Conservation (phyloP, 768 basidiomycete species). For the Lentinus tigrinus region DNA sequence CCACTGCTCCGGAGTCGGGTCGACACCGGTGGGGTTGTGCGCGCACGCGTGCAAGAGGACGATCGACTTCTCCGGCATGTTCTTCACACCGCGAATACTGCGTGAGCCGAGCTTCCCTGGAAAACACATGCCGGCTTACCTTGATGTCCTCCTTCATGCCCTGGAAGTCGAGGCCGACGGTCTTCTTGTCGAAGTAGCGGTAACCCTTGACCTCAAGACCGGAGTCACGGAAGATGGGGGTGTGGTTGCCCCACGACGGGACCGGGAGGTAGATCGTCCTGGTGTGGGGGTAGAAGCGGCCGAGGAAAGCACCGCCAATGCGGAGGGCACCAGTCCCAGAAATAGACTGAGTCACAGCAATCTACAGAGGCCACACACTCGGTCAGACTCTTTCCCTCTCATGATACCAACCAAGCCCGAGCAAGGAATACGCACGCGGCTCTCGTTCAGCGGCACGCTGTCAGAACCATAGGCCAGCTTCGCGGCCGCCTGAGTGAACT, state of each 20-base stretch:
- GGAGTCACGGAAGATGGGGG: slow-evolving; percentile 89
- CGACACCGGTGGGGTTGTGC: slow-evolving; percentile 98
- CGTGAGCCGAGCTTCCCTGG: background rate
- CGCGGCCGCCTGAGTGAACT: slow-evolving; percentile 83
- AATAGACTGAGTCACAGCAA: slow-evolving; percentile 89
- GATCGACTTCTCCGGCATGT: slow-evolving; percentile 74
- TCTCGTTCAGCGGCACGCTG: slow-evolving; percentile 66
- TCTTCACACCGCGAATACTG: slow-evolving; percentile 31
- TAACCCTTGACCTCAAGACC: slow-evolving; percentile 92
- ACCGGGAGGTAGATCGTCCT: slow-evolving; percentile 88
- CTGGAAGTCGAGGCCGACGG: slow-evolving; percentile 88
- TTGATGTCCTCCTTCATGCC: slow-evolving; percentile 86
- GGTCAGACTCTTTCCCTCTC: slow-evolving; percentile 4
- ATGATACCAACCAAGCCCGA: background rate
- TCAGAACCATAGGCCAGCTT: slow-evolving; percentile 90
- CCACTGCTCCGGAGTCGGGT: slow-evolving; percentile 95
- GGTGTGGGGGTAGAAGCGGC: slow-evolving; percentile 81
- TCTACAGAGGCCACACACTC: slow-evolving; percentile 38
- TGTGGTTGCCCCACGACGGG: slow-evolving; percentile 98
- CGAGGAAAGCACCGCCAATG: slow-evolving; percentile 91
- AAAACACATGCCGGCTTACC: slow-evolving; percentile 41
- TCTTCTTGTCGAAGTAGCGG: slow-evolving; percentile 91
- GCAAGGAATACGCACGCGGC: slow-evolving; percentile 53
- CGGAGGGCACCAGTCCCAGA: slow-evolving; percentile 98
- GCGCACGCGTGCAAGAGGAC: slow-evolving; percentile 96